phyloP scores from a whole-genome alignment of 1,284 basidiomycete species.

The Ganoderma leucocontextum region DNA sequence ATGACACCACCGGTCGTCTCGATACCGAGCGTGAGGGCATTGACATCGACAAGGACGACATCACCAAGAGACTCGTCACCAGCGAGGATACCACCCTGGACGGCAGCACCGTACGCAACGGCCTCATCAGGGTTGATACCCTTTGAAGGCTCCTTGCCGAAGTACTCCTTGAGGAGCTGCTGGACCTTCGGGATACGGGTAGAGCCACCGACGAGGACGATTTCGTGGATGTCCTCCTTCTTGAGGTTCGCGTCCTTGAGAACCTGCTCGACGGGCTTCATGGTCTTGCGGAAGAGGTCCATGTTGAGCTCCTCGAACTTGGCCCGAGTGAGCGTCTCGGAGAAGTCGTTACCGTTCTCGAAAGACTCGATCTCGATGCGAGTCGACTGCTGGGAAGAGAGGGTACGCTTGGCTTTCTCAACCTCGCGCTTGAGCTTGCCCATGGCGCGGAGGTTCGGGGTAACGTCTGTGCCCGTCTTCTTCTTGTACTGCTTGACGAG shows the following conservation, averaged over 20 bases:
- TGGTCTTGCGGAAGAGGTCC: conserved; percentile 98
- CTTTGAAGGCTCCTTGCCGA: conserved; percentile 92
- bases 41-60: conserved; percentile 95
- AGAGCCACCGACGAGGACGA: conserved; percentile 95
- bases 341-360: conserved; percentile 96
- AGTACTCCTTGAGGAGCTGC: conserved; percentile 94
- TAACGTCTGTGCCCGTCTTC: conserved; percentile 92
- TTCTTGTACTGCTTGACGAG: conserved; percentile 95
- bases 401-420: conserved; percentile 98
- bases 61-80: conserved; percentile 86
- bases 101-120: conserved; percentile 81
- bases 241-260: conserved; percentile 97
- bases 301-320: conserved; percentile 99
- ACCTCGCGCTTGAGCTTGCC: conserved; percentile 99
- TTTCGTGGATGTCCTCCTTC: conserved; percentile 97
- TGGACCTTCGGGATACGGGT: conserved; percentile 99
- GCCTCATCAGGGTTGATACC: conserved; percentile 88
- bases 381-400: conserved; percentile 81
- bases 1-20: conserved; percentile 99
- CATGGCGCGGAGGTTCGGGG: conserved; percentile 88
- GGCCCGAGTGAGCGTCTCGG: conserved; percentile 95
- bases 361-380: conserved; percentile 86
- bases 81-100: conserved; percentile 89
- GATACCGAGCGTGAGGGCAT: conserved; percentile 94
- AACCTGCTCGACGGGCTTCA: conserved; percentile 99